Evolutionary conservation across 1,284 basidiomycete species (phyloP).

Genomic region (Fomitopsis betulina): DNA sequence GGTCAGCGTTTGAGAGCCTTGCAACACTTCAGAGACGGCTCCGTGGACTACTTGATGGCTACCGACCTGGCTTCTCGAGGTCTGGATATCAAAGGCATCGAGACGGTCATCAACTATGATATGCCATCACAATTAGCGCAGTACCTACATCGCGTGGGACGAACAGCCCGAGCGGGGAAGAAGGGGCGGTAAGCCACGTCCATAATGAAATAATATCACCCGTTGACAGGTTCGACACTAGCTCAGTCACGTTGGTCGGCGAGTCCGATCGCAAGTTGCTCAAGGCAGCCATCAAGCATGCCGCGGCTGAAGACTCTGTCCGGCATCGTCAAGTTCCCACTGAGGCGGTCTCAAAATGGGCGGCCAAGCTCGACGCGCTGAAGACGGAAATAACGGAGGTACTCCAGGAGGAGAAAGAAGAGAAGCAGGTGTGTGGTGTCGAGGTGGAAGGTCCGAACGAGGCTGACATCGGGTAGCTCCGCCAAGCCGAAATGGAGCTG

Average conservation of each 20-base stretch:
- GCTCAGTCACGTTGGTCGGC: slow-evolving; percentile 93
- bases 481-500: slow-evolving; percentile 94
- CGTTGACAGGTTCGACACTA: slow-evolving; percentile 23
- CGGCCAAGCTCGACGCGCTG: slow-evolving; percentile 64
- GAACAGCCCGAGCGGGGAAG: slow-evolving; percentile 92
- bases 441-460: slow-evolving; percentile 5
- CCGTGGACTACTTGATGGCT: slow-evolving; percentile 88
- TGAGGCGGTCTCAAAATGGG: slow-evolving; percentile 76
- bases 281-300: slow-evolving; percentile 92
- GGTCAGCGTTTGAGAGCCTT: slow-evolving; percentile 79
- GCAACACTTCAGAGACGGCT: slow-evolving; percentile 82
- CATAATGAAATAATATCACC: background rate
- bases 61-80: slow-evolving; percentile 95
- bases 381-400: slow-evolving; percentile 82
- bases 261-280: slow-evolving; percentile 96
- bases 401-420: slow-evolving; percentile 91
- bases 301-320: slow-evolving; percentile 74
- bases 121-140: slow-evolving; percentile 94
- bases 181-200: slow-evolving; percentile 71
- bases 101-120: slow-evolving; percentile 97
- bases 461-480: slow-evolving; percentile 44
- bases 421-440: slow-evolving; percentile 66
- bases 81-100: slow-evolving; percentile 96
- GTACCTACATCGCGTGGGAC: slow-evolving; percentile 94
- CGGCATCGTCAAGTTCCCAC: slow-evolving; percentile 86